Percentiles rank a stretch among this genome's conserved stretches.
These are phyloP conservation scores for Orbilia blumenaviensis DNA, from an alignment of 2,329 filamentous ascomycete species.

Conservation along the genomic window DNA sequence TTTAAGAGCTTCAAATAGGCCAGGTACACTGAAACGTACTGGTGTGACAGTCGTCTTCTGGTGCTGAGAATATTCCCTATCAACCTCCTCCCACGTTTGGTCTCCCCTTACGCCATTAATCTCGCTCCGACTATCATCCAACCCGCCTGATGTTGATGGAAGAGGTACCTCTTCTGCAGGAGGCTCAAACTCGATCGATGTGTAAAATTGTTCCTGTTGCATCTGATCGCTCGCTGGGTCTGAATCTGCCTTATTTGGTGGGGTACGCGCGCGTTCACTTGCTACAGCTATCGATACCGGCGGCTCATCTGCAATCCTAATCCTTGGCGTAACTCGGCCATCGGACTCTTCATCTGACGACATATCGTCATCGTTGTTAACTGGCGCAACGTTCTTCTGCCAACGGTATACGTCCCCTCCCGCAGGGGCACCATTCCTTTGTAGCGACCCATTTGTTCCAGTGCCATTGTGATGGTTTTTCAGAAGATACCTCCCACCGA, in stretches of 20 bases:
- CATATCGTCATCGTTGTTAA: conserved; percentile 4
- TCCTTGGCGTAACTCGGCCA: conserved; percentile 38
- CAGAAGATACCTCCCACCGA: conserved; percentile 41
- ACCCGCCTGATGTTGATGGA: conserved; percentile 13
- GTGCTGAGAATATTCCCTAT: conserved; percentile 38
- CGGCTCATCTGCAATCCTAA: conserved; percentile 31
- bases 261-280: conserved; percentile 22
- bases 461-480: conserved; percentile 18
- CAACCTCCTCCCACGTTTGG: conserved; percentile 46
- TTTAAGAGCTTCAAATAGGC: conserved; percentile 35
- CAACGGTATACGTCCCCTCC: conserved; percentile 25
- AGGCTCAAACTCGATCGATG: conserved; percentile 33
- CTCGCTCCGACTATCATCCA: conserved; percentile 10
- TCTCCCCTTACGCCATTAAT: neutral
- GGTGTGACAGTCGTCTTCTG: conserved; percentile 17
- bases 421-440: conserved; percentile 8
- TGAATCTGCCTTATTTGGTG: conserved; percentile 1
- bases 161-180: conserved; percentile 7
- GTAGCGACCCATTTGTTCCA: neutral
- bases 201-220: conserved; percentile 45
- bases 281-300: neutral
- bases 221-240: conserved; percentile 33
- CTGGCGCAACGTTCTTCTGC: conserved; percentile 36
- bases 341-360: conserved; percentile 43
- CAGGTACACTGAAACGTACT: conserved; percentile 29